phyloP scores from a whole-genome alignment of 163 green algal species.

The Coccomyxa subellipsoidea region DNA sequence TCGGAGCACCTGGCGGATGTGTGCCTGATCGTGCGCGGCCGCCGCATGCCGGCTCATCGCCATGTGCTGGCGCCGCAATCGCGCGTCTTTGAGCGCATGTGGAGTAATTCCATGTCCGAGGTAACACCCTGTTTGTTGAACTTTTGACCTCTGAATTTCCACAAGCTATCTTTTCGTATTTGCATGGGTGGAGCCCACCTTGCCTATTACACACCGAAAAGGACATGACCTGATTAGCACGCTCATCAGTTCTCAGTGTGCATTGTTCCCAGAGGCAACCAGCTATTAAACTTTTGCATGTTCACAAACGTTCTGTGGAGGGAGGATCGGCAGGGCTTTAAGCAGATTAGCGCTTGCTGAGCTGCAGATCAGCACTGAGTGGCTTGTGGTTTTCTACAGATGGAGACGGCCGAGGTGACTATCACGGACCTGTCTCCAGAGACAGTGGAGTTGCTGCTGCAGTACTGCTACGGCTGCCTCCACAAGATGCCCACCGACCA shows the following conservation, averaged over 20 bases:
- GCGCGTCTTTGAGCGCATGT: slow-evolving; percentile 32
- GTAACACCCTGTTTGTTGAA: neutral
- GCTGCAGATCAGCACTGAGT: neutral
- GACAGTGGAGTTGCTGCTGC: slow-evolving; percentile 32
- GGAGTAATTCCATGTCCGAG: slow-evolving; percentile 12
- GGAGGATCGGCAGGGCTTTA: too few relatives aligned
- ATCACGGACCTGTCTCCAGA: slow-evolving; percentile 23
- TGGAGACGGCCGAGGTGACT: slow-evolving; percentile 20
- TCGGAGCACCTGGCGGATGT: slow-evolving; percentile 31
- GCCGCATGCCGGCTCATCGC: slow-evolving; percentile 22
- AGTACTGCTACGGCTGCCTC: slow-evolving; percentile 44
- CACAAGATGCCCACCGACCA: slow-evolving; percentile 20
- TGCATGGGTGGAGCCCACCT: too few relatives aligned
- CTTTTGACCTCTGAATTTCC: too few relatives aligned
- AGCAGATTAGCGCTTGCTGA: neutral
- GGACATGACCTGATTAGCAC: too few relatives aligned
- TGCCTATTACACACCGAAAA: too few relatives aligned
- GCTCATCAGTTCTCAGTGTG: too few relatives aligned
- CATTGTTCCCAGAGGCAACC: too few relatives aligned
- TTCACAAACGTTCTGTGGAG: too few relatives aligned
- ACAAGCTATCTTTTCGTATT: too few relatives aligned
- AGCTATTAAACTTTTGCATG: too few relatives aligned
- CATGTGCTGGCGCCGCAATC: slow-evolving; percentile 31
- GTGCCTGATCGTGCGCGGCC: slow-evolving; percentile 18
- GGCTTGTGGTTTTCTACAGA: neutral